These are phyloP conservation scores for Salvia sclarea DNA, from an alignment of 305 asterid genomes.

Conservation along the genomic window DNA sequence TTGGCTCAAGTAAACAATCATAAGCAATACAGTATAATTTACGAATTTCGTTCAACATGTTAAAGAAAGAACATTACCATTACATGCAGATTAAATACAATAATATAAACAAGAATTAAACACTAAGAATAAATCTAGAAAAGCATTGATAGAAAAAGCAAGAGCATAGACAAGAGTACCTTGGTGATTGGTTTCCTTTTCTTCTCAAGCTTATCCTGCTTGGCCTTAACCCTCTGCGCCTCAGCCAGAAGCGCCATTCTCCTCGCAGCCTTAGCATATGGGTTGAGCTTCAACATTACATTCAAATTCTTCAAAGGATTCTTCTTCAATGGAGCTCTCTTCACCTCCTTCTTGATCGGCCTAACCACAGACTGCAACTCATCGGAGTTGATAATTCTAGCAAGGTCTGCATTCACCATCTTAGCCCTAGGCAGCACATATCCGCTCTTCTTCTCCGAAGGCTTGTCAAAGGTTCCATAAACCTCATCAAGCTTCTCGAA, in stretches of 20 bases:
- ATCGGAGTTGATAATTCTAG: slow-evolving; percentile 83
- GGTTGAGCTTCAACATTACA: slow-evolving; percentile 73
- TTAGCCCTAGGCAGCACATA: slow-evolving; percentile 73
- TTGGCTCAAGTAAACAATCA: background rate
- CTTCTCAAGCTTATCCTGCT: slow-evolving; percentile 67
- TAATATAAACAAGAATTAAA: background rate
- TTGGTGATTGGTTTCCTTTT: slow-evolving; percentile 66
- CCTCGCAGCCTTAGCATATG: slow-evolving; percentile 77
- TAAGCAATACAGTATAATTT: too few relatives aligned
- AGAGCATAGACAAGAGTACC: slow-evolving; percentile 40
- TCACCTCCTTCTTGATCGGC: slow-evolving; percentile 73
- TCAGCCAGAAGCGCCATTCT: slow-evolving; percentile 84
- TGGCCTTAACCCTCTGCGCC: slow-evolving; percentile 72
- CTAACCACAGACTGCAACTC: slow-evolving; percentile 89
- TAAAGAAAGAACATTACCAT: background rate
- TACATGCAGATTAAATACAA: background rate
- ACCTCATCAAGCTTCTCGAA: slow-evolving; percentile 74
- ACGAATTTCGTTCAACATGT: too few relatives aligned
- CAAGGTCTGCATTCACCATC: slow-evolving; percentile 91
- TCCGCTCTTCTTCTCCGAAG: slow-evolving; percentile 74
- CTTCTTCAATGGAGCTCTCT: slow-evolving; percentile 74
- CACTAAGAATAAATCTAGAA: too few relatives aligned
- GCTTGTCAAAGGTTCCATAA: slow-evolving; percentile 74
- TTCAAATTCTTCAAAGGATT: slow-evolving; percentile 72
- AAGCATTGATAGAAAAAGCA: too few relatives aligned